A percentile compares a stretch with the other conserved stretches of the same genome.
Evolutionary conservation across 257 asterid genomes (phyloP).

Genomic region (Solanum habrochaites): DNA sequence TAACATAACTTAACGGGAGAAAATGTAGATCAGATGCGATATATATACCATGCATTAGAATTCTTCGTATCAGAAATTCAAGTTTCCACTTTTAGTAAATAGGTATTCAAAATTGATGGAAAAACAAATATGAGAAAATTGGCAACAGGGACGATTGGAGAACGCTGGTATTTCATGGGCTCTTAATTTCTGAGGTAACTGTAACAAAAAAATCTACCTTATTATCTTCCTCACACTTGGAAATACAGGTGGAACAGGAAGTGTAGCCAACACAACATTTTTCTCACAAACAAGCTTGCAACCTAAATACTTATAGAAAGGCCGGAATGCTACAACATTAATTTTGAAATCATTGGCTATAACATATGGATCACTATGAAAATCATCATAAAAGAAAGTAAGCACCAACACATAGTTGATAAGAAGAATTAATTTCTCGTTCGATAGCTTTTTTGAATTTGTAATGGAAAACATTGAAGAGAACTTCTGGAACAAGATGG

Average conservation of each 20-base stretch:
- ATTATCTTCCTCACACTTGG: slow-evolving; percentile 22
- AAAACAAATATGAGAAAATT: neutral
- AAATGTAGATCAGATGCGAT: neutral
- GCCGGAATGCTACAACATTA: slow-evolving; percentile 18
- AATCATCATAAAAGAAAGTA: slow-evolving; percentile 55
- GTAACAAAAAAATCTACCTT: neutral
- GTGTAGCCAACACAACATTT: slow-evolving; percentile 31
- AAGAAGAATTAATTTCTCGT: slow-evolving; percentile 42
- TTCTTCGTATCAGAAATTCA: neutral
- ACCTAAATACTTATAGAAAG: slow-evolving; percentile 47
- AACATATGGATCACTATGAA: slow-evolving; percentile 43
- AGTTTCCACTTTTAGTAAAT: neutral
- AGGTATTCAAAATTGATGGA: neutral
- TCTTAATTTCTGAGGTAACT: neutral
- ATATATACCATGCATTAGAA: neutral
- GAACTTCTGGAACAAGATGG: slow-evolving; percentile 48
- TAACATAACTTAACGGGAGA: neutral
- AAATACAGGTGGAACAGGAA: slow-evolving; percentile 59
- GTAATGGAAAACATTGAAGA: slow-evolving; percentile 37
- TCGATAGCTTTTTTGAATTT: slow-evolving; percentile 24
- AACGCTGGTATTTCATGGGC: neutral
- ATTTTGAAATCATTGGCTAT: slow-evolving; percentile 71
- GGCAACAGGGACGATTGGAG: neutral
- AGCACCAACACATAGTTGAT: slow-evolving; percentile 69
- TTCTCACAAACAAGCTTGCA: slow-evolving; percentile 60